These are phyloP conservation scores for Botrytis byssoidea DNA, from an alignment of 2,329 filamentous ascomycete species.

Conservation along the genomic window DNA sequence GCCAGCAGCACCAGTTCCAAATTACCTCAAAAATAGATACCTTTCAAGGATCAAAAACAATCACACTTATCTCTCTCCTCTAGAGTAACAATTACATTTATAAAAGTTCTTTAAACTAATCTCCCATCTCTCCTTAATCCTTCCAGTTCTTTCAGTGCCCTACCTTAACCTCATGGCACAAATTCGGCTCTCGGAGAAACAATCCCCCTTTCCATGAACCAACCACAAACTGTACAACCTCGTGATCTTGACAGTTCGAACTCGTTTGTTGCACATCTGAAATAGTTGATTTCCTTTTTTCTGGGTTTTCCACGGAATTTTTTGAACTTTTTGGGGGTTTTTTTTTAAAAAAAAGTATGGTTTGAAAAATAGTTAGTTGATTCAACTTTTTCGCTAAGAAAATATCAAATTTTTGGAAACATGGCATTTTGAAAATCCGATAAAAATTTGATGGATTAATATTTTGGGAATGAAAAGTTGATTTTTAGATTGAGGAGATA, in stretches of 20 bases:
- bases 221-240: background rate
- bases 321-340: too few species aligned
- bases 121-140: too few species aligned
- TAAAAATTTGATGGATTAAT: background rate
- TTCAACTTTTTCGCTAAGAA: background rate
- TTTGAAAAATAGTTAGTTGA: background rate
- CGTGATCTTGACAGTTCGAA: background rate
- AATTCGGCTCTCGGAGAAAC: background rate
- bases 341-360: background rate
- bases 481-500: fast-evolving
- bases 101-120: too few species aligned
- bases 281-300: background rate
- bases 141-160: too few species aligned
- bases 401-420: background rate
- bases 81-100: too few species aligned
- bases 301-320: background rate
- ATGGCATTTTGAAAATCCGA: background rate
- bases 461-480: background rate
- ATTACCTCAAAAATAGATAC: too few species aligned
- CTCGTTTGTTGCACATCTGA: background rate
- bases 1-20: too few species aligned
- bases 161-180: background rate
- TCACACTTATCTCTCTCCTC: too few species aligned
- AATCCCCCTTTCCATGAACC: background rate
- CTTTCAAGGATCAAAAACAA: too few species aligned